phyloP scores from a whole-genome alignment of 2,329 filamentous ascomycete species.

The Colletotrichum godetiae region DNA sequence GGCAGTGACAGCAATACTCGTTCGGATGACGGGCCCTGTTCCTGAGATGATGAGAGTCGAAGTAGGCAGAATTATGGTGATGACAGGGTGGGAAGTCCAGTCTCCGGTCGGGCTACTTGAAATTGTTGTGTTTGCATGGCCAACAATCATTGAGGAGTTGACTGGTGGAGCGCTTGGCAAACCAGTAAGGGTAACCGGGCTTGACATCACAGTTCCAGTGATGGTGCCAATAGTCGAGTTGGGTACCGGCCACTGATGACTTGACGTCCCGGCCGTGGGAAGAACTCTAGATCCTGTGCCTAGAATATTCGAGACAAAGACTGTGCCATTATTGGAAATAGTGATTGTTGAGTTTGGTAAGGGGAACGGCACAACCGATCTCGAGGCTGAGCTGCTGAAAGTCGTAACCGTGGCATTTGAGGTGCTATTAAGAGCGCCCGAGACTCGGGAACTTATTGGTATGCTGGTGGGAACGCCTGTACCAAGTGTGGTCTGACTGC shows the following conservation, averaged over 20 bases:
- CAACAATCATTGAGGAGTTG: background rate
- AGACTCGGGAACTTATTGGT: background rate
- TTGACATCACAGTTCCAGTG: too few relatives aligned
- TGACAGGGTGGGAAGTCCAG: background rate
- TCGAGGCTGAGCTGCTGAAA: background rate
- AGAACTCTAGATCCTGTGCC: background rate
- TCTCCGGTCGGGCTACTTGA: background rate
- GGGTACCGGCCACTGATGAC: too few relatives aligned
- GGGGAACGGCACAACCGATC: background rate
- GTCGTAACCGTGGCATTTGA: background rate
- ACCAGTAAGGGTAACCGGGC: too few relatives aligned
- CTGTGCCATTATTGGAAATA: background rate
- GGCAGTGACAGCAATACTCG: background rate
- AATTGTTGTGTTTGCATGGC: background rate
- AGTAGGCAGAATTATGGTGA: background rate
- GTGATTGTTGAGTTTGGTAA: constrained; percentile 13
- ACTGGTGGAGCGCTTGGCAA: background rate
- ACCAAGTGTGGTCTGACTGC: background rate
- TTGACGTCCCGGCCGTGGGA: background rate
- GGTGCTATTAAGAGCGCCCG: background rate
- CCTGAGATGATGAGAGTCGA: background rate
- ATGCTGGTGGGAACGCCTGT: background rate
- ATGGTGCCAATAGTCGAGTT: too few relatives aligned
- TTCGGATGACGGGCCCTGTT: background rate
- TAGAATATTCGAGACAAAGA: background rate